Base-by-base conservation (phyloP, 2,329 filamentous ascomycete species). In the Neurospora sp. region DNA sequence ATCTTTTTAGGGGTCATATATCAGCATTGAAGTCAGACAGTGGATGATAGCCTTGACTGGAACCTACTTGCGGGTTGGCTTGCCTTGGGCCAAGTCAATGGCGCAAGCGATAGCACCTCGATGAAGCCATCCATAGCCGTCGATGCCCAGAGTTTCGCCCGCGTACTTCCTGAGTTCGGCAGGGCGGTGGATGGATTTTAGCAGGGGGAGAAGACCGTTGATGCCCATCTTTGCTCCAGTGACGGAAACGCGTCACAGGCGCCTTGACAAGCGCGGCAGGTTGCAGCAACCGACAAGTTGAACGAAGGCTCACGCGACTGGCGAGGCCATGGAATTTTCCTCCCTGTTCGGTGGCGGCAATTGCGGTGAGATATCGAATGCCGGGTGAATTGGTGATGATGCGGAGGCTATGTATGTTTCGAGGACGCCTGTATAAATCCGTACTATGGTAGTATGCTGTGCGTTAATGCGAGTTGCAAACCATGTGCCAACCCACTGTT, bases 121-220 rank as follows among this genome's bases (percentile, higher is more conserved):
- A 80, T 99, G 96, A 69, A 99, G 89, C 96, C 96, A 99, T 79
- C 95, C 96, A 85, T 99, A 99, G 70, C 92, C 95, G 80, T 99
- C 96, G 41, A 99, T 90, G n/a, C 92, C 96, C 66, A 99, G 86
- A 1, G 91, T 97, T 81, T 97, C 90, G 68, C 95, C 96, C 12
- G 87, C 83, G 80, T 92, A 97, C 77, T 93, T 93, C 79, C 93
- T 96, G 71, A 99, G 85, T 75, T 92, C 91, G 67, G 88, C 91
- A 77, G 92, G 91, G 77, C 92, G 93, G 71, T 99, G 96, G 69
- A 99, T 98, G 66, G 96, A 98, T 81, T 98, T 98, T 72, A 99
- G 88, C 71, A 98, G 85, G 43, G 93, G 93, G 40, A 98, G 86
- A 69, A 99, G 88, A 65, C 96, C 95, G 94, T 70, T 39, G 0